Evolutionary conservation across 495 filamentous ascomycete species (phyloP).

Genomic region (Penicillium ucsense): DNA sequence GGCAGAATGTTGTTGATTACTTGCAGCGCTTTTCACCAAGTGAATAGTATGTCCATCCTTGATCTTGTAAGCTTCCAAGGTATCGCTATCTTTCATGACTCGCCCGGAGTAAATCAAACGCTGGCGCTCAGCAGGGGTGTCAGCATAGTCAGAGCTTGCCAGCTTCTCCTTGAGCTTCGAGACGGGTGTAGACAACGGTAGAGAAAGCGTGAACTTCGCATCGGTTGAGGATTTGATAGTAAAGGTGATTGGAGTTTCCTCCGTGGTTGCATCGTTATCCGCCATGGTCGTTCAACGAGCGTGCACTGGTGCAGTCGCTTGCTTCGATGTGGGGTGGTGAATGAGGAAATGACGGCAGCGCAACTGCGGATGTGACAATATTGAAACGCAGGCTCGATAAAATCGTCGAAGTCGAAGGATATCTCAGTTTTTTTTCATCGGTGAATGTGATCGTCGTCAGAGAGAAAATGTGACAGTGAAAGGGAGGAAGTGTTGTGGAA

Average conservation of each 20-base stretch:
- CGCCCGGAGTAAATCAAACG: constrained; percentile 95
- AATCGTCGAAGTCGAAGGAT: no score
- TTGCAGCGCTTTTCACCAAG: constrained; percentile 88
- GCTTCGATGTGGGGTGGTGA: constrained; percentile 7
- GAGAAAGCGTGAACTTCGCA: constrained; percentile 69
- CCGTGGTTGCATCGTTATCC: constrained; percentile 34
- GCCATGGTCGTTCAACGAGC: constrained; percentile 29
- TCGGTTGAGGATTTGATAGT: constrained; percentile 88
- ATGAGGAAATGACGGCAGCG: background rate
- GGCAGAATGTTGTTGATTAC: constrained; percentile 61
- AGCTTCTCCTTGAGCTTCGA: constrained; percentile 85
- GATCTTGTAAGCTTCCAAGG: constrained; percentile 79
- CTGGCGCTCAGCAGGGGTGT: constrained; percentile 76
- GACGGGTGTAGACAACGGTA: constrained; percentile 67
- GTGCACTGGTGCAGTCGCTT: background rate
- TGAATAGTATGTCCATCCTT: constrained; percentile 94
- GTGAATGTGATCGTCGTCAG: no score
- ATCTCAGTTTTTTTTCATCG: no score
- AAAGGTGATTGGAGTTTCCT: constrained; percentile 68
- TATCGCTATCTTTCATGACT: constrained; percentile 88
- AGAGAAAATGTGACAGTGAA: no score
- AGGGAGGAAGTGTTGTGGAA: background rate
- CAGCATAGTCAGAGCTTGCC: constrained; percentile 65
- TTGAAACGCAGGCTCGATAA: no score
- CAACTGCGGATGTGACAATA: no score